These are phyloP conservation scores for Silene uniflora DNA, from an alignment of 148 eudicot species.

Conservation along the genomic window DNA sequence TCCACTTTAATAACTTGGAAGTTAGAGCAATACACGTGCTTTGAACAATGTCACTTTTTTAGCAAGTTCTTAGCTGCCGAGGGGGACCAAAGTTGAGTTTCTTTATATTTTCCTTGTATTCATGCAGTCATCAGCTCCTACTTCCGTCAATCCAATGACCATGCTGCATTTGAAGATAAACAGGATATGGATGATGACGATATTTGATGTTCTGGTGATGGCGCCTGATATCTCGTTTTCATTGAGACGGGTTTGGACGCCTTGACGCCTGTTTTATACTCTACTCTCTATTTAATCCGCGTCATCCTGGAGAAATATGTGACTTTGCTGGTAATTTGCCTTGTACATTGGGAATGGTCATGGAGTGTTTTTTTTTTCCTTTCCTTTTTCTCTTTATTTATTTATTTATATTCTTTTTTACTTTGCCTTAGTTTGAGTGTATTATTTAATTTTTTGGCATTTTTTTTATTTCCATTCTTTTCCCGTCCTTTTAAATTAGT, in stretches of 20 bases:
- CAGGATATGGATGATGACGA: slow-evolving; percentile 11
- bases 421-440: slow-evolving; percentile 22
- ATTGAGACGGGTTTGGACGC: neutral
- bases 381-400: too few relatives aligned
- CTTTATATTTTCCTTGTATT: too few relatives aligned
- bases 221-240: slow-evolving; percentile 2
- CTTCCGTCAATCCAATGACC: neutral
- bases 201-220: neutral
- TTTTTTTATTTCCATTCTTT: neutral
- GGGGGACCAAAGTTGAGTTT: too few relatives aligned
- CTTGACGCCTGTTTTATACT: neutral
- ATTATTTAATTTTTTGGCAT: slow-evolving; percentile 15
- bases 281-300: neutral
- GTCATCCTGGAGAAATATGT: neutral
- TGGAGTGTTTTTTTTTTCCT: neutral
- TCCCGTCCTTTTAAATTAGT: neutral
- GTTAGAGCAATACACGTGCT: neutral
- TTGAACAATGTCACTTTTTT: neutral
- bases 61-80: neutral
- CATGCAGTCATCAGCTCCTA: neutral
- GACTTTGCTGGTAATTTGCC: slow-evolving; percentile 14
- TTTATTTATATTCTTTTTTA: neutral
- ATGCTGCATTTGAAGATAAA: slow-evolving; percentile 12
- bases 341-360: slow-evolving; percentile 22
- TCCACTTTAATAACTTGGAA: too few relatives aligned